Conservation (phyloP, 495 filamentous ascomycete genomes). For the Aspergillus sclerotioniger region DNA sequence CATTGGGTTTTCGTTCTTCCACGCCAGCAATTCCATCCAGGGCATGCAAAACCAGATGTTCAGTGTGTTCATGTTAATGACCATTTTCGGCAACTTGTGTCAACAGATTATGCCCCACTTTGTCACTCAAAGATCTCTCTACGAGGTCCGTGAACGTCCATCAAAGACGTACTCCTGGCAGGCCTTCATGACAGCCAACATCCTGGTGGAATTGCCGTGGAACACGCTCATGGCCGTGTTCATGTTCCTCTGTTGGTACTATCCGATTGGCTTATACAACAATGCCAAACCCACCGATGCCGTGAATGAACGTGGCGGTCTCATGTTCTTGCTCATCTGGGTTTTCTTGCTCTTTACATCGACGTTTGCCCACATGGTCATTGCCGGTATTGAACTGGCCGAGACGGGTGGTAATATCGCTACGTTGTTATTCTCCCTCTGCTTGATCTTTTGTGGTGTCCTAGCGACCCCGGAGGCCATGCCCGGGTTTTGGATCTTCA, state of each 20-base stretch:
- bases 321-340: slow-evolving; percentile 47
- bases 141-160: slow-evolving; percentile 78
- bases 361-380: slow-evolving; percentile 54
- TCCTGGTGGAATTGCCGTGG: slow-evolving; percentile 68
- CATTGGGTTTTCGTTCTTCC: slow-evolving; percentile 82
- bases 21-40: slow-evolving; percentile 62
- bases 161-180: slow-evolving; percentile 75
- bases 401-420: slow-evolving; percentile 41
- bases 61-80: slow-evolving; percentile 75
- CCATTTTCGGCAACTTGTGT: slow-evolving; percentile 67
- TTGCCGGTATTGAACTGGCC: slow-evolving; percentile 32
- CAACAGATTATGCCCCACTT: slow-evolving; percentile 72
- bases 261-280: slow-evolving; percentile 50
- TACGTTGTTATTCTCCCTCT: slow-evolving; percentile 47
- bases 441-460: slow-evolving; percentile 50
- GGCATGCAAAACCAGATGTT: slow-evolving; percentile 85
- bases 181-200: slow-evolving; percentile 65
- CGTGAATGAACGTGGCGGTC: slow-evolving; percentile 40
- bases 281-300: slow-evolving; percentile 38
- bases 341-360: slow-evolving; percentile 29
- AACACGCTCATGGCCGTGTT: slow-evolving; percentile 55
- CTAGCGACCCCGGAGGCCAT: not conserved
- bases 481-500: slow-evolving; percentile 43
- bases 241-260: slow-evolving; percentile 61
- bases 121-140: slow-evolving; percentile 60